Evolutionary conservation across 345 rosid genomes (phyloP).

Genomic region (Excoecaria cochinchinensis): DNA sequence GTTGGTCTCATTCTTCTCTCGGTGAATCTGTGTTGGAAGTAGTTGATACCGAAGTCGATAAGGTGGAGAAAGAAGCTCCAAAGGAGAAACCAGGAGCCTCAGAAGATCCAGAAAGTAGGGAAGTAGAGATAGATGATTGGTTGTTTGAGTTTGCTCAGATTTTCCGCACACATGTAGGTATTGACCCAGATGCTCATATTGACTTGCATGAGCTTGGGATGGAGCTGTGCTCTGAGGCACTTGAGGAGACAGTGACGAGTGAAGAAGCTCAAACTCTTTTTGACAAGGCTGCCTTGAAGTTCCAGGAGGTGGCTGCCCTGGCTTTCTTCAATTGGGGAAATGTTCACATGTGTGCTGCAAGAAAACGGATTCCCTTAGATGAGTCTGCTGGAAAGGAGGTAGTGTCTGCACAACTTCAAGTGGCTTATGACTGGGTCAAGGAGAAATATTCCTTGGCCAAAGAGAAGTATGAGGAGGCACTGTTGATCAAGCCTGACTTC

Average conservation of each 20-base stretch:
- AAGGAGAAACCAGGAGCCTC: constrained; percentile 52
- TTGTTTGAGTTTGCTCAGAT: constrained; percentile 94
- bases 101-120: constrained; percentile 76
- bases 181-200: constrained; percentile 94
- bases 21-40: constrained; percentile 48
- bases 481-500: constrained; percentile 81
- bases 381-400: constrained; percentile 73
- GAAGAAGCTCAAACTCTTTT: constrained; percentile 86
- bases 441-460: constrained; percentile 82
- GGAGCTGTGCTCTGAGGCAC: constrained; percentile 98
- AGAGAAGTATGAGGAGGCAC: constrained; percentile 77
- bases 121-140: constrained; percentile 98
- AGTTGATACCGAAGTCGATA: constrained; percentile 49
- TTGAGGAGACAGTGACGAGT: constrained; percentile 92
- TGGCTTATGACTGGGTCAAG: constrained; percentile 89
- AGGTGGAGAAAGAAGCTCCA: constrained; percentile 45
- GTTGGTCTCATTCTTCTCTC: constrained; percentile 46
- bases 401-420: constrained; percentile 68
- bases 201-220: constrained; percentile 96
- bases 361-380: constrained; percentile 90
- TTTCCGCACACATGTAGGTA: constrained; percentile 82
- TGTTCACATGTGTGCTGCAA: constrained; percentile 97
- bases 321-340: constrained; percentile 99
- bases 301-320: constrained; percentile 96
- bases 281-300: constrained; percentile 88